A percentile compares a stretch with the other conserved stretches of the same genome.
Evolutionary conservation across 768 basidiomycete species (phyloP).

Genomic region (Mycena vitilis): DNA sequence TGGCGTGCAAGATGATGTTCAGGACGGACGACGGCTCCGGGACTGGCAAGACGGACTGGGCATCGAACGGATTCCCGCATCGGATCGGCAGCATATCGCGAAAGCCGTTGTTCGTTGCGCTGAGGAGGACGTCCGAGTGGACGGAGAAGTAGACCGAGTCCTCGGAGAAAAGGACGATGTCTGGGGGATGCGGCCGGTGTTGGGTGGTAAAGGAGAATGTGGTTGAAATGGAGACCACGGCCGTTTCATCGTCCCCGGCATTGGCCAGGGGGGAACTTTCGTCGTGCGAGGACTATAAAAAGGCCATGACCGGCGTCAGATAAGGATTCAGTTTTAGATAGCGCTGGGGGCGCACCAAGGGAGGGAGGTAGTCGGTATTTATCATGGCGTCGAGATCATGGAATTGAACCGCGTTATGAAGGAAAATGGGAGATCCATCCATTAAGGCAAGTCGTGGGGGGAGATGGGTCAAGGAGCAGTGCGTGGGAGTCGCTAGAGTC

Average conservation of each 20-base stretch:
- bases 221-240: constrained; percentile 81
- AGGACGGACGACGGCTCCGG: constrained; percentile 70
- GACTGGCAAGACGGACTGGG: constrained; percentile 65
- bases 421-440: too few relatives aligned
- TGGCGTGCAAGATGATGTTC: constrained; percentile 78
- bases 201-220: constrained; percentile 82
- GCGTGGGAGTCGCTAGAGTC: too few relatives aligned
- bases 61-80: constrained; percentile 44
- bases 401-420: constrained; percentile 18
- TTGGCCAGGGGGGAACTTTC: constrained; percentile 58
- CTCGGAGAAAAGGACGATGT: constrained; percentile 73
- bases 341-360: constrained; percentile 60
- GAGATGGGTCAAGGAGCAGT: too few relatives aligned
- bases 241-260: constrained; percentile 45
- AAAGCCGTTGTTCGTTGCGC: constrained; percentile 74
- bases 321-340: not conserved
- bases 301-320: constrained; percentile 10
- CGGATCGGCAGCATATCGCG: constrained; percentile 64
- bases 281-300: constrained; percentile 56
- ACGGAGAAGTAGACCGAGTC: constrained; percentile 90
- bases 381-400: constrained; percentile 31
- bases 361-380: constrained; percentile 61
- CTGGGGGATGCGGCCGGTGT: constrained; percentile 65
- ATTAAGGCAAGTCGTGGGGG: too few relatives aligned
- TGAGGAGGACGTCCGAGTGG: constrained; percentile 68